Evolutionary conservation across 164 flowering plant genomes (phyloP), one percentile per base, ranked within the genome.

Genomic region (Magnolia officinalis): DNA sequence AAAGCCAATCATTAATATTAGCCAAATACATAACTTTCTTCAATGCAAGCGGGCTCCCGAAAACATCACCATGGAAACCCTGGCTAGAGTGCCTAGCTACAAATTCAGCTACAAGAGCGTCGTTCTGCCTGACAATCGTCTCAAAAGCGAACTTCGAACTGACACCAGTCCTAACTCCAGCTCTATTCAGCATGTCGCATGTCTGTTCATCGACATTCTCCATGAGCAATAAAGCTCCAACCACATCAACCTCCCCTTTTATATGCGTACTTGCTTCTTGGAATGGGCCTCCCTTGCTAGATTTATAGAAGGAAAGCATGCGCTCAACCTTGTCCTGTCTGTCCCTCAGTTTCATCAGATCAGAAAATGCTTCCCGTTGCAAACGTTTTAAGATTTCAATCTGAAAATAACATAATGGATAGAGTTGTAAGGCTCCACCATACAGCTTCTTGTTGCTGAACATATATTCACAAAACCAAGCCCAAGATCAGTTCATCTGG

Each of bases 351-450:
- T 89, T 96, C 99, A 96, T 92, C 50, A 91, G 67, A 79, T 96
- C 99, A 13, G 99, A 90, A 88, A 96, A 94, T 55, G 95, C 85
- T 85, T 96, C 98, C 71, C 93, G 80, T 75, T 93, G 99, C 84
- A 96, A 82, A 79, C 97, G 88, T 89, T 94, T 96, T 88, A 96
- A 82, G 69, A 92, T 94, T 78, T 93, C 97, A 83, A 92, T 90
- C 97, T 96, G 92, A 83, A 86, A 88, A 80, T 68, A 76, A 79
- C 13, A 82, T 24, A 77, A 82, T 50, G 24, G 72, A 70, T 85
- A 80, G 77, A 86, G 79, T 79, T 76, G 72, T 78, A 78, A 90
- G 78, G 74, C 74, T 59, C 71, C 79, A 80, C 26, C 20, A 63
- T 50, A 59, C 66, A 76, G 21, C 31, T 67, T 63, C 31, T 67